These are phyloP conservation scores for Dentiscutata heterogama DNA, from an alignment of 371 early-diverging fungal species.

Conservation along the genomic window DNA sequence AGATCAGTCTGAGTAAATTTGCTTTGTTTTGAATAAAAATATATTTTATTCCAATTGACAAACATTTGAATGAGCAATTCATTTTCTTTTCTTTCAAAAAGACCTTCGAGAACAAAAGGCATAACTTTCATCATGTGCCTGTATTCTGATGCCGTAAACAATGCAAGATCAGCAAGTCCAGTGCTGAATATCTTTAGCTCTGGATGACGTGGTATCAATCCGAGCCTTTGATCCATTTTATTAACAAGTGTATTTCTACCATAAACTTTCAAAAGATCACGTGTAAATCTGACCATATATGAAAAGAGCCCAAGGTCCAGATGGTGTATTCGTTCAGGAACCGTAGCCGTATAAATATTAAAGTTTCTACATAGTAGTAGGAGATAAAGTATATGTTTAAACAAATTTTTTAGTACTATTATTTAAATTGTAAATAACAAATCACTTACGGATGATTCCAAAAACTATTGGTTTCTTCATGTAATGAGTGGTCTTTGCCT, in stretches of 20 bases:
- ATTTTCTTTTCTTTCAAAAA: background rate
- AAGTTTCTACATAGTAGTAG: too few species aligned
- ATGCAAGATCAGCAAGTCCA: background rate
- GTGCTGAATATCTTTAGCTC: background rate
- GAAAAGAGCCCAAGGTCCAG: background rate
- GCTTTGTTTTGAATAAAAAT: background rate
- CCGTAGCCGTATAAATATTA: background rate
- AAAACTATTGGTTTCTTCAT: too few species aligned
- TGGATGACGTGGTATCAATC: background rate
- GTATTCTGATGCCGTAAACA: background rate
- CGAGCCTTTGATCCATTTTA: background rate
- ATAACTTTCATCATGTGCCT: background rate
- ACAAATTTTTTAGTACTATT: too few species aligned
- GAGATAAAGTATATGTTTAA: too few species aligned
- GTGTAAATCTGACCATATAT: background rate
- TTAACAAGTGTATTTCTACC: background rate
- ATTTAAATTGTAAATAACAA: too few species aligned
- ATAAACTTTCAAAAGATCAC: background rate
- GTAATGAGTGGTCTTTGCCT: too few species aligned
- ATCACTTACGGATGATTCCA: too few species aligned
- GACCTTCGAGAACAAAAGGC: background rate
- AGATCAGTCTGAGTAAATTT: background rate
- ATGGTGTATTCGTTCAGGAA: background rate
- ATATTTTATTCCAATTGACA: conserved; percentile 6
- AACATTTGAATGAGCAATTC: background rate